Evolutionary conservation across 2,329 filamentous ascomycete genomes (phyloP).

Genomic region (Colletotrichum sublineola): DNA sequence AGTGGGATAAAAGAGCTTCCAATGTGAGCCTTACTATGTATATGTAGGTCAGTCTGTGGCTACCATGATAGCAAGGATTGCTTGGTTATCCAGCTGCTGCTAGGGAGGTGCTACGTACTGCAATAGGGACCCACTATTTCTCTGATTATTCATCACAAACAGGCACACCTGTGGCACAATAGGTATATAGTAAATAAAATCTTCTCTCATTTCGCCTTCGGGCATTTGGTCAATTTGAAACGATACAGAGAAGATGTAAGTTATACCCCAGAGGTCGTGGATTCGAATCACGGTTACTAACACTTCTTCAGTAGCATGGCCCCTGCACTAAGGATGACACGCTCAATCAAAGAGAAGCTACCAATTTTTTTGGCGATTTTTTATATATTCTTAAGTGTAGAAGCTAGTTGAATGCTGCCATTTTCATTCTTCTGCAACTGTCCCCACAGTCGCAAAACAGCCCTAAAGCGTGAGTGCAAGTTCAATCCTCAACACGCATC

Average conservation of each 20-base stretch:
- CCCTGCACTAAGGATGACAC: slow-evolving; percentile 95
- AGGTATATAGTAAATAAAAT: not conserved
- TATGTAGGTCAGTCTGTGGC: too few species aligned
- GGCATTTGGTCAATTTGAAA: slow-evolving; percentile 37
- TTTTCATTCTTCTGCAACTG: not conserved
- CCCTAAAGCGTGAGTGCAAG: not conserved
- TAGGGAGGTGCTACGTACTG: not conserved
- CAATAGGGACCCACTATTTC: not conserved
- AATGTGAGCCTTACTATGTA: not conserved
- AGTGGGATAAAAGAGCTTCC: not conserved
- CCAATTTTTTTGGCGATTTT: slow-evolving; percentile 53
- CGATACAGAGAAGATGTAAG: slow-evolving; percentile 38
- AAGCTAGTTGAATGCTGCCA: not conserved
- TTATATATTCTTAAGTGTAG: too few species aligned
- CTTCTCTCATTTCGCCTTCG: not conserved
- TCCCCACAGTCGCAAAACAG: not conserved
- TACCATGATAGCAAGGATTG: not conserved
- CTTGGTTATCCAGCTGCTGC: not conserved
- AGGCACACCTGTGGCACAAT: fast-evolving
- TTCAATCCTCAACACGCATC: not conserved
- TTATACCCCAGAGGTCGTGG: not conserved
- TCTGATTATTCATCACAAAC: not conserved
- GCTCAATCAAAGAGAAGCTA: slow-evolving; percentile 85
- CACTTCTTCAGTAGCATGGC: slow-evolving; percentile 73
- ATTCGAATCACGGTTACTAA: slow-evolving; percentile 11